Conservation (phyloP, 345 rosid genomes). For the Gossypium sturtianum region DNA sequence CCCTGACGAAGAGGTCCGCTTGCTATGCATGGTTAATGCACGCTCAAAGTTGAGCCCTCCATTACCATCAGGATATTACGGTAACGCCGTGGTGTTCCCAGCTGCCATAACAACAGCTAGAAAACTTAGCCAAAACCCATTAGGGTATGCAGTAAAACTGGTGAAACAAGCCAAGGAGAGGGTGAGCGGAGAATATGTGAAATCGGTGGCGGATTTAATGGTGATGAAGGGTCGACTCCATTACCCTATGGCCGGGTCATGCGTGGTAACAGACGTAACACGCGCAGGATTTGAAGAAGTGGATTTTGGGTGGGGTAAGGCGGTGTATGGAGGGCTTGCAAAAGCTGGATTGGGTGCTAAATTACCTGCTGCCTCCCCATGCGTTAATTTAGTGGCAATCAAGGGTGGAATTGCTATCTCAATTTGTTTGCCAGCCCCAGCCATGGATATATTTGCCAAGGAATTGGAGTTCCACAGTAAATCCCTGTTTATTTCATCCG, state of each 20-base stretch:
- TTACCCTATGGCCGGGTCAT: slow-evolving; percentile 19
- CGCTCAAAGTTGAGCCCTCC: background rate
- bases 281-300: background rate
- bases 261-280: slow-evolving; percentile 36
- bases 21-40: background rate
- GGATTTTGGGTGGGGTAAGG: background rate
- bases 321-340: background rate
- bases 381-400: background rate
- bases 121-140: background rate
- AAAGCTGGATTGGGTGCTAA: background rate
- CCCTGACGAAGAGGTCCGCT: slow-evolving; percentile 2
- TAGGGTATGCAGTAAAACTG: background rate
- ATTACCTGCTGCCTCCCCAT: background rate
- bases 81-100: background rate
- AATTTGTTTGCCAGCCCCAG: background rate
- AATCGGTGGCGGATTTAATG: slow-evolving; percentile 44
- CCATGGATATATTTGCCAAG: background rate
- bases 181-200: slow-evolving; percentile 21
- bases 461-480: background rate
- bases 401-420: background rate
- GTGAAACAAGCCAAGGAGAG: background rate
- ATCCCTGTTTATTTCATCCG: background rate
- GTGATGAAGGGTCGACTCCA: slow-evolving; percentile 33
- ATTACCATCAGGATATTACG: background rate
- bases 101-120: background rate